Evolutionary conservation across 2,329 filamentous ascomycete species (phyloP).

Genomic region (Cladosporium sphaerospermum): DNA sequence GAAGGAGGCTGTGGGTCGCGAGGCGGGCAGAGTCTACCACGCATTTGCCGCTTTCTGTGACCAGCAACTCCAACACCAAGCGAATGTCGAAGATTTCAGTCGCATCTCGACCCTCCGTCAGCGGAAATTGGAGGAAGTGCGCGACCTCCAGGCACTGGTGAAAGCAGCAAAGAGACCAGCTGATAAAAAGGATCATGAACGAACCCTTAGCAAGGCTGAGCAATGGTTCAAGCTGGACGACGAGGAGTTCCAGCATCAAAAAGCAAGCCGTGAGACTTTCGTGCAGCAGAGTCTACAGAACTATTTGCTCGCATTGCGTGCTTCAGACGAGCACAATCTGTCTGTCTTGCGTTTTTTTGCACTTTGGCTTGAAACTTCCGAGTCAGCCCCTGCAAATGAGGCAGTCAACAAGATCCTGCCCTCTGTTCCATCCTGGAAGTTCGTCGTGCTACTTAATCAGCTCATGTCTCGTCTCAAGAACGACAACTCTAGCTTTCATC

Average conservation of each 20-base stretch:
- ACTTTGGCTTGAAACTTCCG: slow-evolving; percentile 83
- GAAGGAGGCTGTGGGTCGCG: slow-evolving; percentile 58
- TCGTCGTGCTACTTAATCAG: slow-evolving; percentile 90
- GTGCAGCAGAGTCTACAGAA: slow-evolving; percentile 87
- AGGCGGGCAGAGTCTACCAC: slow-evolving; percentile 84
- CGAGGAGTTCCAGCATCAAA: slow-evolving; percentile 73
- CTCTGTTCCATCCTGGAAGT: slow-evolving; percentile 81
- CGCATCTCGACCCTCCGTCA: slow-evolving; percentile 73
- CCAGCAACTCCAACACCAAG: slow-evolving; percentile 80
- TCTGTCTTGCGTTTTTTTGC: slow-evolving; percentile 89
- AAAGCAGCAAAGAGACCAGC: slow-evolving; percentile 35
- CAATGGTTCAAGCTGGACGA: slow-evolving; percentile 88
- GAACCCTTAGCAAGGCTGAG: slow-evolving; percentile 64
- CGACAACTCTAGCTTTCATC: slow-evolving; percentile 65
- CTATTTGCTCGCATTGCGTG: slow-evolving; percentile 76
- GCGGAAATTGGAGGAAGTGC: slow-evolving; percentile 74
- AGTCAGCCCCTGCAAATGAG: slow-evolving; percentile 68
- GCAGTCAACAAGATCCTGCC: slow-evolving; percentile 65
- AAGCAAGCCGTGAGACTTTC: slow-evolving; percentile 71
- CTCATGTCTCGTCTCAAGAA: slow-evolving; percentile 85
- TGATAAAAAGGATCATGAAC: slow-evolving; percentile 50
- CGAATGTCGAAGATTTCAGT: slow-evolving; percentile 75
- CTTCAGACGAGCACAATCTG: slow-evolving; percentile 83
- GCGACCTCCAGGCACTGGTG: slow-evolving; percentile 60
- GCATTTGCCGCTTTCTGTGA: slow-evolving; percentile 96